Percentiles rank a stretch among this genome's conserved stretches.
These are phyloP conservation scores for Brasenia schreberi DNA, from an alignment of 164 flowering plant species.

Conservation along the genomic window DNA sequence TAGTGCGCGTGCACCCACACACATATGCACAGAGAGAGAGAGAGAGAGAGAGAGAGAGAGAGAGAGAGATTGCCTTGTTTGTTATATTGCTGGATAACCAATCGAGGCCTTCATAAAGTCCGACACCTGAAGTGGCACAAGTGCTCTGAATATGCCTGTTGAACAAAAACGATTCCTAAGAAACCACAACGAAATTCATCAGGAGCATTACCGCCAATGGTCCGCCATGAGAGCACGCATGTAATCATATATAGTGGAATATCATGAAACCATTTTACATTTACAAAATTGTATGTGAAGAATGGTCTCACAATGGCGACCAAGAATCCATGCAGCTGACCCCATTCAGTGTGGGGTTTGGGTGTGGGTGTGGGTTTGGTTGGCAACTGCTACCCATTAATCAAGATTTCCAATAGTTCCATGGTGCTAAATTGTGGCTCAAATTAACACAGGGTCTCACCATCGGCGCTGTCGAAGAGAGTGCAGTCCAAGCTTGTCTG, in stretches of 20 bases:
- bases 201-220: too few relatives aligned
- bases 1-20: not conserved
- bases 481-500: constrained; percentile 42
- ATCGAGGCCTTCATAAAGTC: constrained; percentile 17
- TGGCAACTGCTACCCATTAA: too few relatives aligned
- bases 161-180: not conserved
- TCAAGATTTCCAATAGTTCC: too few relatives aligned
- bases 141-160: constrained; percentile 24
- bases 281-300: too few relatives aligned
- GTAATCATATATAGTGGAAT: too few relatives aligned
- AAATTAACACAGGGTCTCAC: constrained; percentile 11
- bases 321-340: too few relatives aligned
- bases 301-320: too few relatives aligned
- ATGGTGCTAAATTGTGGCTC: not conserved
- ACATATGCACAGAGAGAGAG: not conserved
- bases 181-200: not conserved
- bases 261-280: too few relatives aligned
- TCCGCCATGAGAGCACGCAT: too few relatives aligned
- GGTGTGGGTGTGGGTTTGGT: too few relatives aligned
- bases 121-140: constrained; percentile 23
- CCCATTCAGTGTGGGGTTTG: too few relatives aligned
- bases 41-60: not conserved
- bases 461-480: constrained; percentile 32
- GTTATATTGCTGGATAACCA: constrained; percentile 21
- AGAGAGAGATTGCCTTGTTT: constrained; percentile 9